phyloP scores from a whole-genome alignment of 331 rosid species.

The Malus hybrid region DNA sequence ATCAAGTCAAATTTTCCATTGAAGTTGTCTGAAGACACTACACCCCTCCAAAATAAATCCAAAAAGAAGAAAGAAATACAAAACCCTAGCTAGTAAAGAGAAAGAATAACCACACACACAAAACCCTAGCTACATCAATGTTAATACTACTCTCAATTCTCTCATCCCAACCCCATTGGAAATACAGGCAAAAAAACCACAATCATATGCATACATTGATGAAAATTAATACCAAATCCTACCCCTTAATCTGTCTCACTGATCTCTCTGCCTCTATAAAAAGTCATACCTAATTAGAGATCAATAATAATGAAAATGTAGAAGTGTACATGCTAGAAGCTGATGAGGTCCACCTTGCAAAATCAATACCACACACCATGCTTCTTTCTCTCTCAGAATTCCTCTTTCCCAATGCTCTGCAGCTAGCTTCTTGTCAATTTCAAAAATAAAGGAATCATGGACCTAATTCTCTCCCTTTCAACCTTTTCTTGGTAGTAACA shows the following conservation, averaged over 20 bases:
- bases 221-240: slow-evolving; percentile 17
- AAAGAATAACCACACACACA: slow-evolving; percentile 1
- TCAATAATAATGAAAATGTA: slow-evolving; percentile 33
- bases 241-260: neutral
- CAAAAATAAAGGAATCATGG: slow-evolving; percentile 16
- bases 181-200: slow-evolving; percentile 14
- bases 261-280: slow-evolving; percentile 7
- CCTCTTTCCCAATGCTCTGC: neutral
- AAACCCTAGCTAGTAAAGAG: neutral
- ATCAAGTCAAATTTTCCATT: neutral
- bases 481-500: neutral
- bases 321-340: slow-evolving; percentile 12
- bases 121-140: neutral
- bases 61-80: neutral
- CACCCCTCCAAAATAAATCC: neutral
- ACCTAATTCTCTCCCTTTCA: slow-evolving; percentile 2
- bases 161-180: neutral
- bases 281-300: slow-evolving; percentile 33
- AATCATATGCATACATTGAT: slow-evolving; percentile 9
- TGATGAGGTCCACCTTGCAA: slow-evolving; percentile 20
- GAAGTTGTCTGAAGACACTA: neutral
- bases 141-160: neutral
- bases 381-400: slow-evolving; percentile 23
- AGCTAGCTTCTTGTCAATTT: slow-evolving; percentile 5
- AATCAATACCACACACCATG: neutral